Percentiles rank a stretch among this genome's conserved stretches.
Evolutionary conservation across 768 basidiomycete genomes (phyloP).

Genomic region (Suillus subalutaceus): DNA sequence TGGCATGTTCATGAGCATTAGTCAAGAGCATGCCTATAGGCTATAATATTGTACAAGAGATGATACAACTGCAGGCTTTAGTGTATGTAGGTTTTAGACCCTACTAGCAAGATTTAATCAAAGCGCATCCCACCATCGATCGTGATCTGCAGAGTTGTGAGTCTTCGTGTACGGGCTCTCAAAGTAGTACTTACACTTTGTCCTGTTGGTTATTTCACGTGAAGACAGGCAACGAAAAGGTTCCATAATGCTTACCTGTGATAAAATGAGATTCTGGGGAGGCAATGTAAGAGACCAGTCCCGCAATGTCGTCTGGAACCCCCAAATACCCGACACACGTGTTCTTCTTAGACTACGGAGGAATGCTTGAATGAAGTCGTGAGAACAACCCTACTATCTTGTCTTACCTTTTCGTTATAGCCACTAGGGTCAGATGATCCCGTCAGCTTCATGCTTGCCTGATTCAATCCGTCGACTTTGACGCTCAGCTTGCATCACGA

Average conservation of each 20-base stretch:
- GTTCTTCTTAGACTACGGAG: slow-evolving; percentile 9
- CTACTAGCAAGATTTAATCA: slow-evolving; percentile 2
- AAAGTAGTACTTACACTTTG: background rate
- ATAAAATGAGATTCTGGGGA: slow-evolving; percentile 31
- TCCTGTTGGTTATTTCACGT: background rate
- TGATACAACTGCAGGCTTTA: background rate
- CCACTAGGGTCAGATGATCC: slow-evolving; percentile 2
- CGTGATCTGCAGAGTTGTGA: slow-evolving; percentile 1
- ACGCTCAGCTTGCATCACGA: background rate
- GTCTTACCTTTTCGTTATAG: slow-evolving; percentile 9
- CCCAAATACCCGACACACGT: slow-evolving; percentile 11
- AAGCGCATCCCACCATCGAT: slow-evolving; percentile 9
- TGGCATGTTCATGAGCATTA: background rate
- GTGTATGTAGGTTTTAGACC: too few species aligned
- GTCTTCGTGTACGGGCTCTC: background rate
- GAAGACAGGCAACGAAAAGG: background rate
- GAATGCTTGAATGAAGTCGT: background rate
- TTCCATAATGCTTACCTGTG: slow-evolving; percentile 23
- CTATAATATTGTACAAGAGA: background rate
- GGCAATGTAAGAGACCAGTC: slow-evolving; percentile 31
- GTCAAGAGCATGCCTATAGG: background rate
- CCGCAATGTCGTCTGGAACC: slow-evolving; percentile 27
- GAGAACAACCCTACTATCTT: background rate
- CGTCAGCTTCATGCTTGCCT: slow-evolving; percentile 6
- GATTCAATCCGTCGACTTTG: background rate